phyloP scores from a whole-genome alignment of 2,329 filamentous ascomycete genomes.

The Colletotrichum cereale region DNA sequence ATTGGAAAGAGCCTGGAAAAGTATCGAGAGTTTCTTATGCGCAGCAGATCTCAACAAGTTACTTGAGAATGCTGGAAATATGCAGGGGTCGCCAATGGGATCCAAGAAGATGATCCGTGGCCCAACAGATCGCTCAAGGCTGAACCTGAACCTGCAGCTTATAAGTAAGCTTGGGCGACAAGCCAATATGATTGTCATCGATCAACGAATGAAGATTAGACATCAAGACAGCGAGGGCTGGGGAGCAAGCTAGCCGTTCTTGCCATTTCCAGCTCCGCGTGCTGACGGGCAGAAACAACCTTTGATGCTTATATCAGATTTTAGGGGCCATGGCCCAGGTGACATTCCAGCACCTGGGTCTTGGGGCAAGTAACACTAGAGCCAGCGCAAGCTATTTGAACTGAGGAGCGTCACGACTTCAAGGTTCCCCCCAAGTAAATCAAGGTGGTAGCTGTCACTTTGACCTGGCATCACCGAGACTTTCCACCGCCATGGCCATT shows the following conservation, averaged over 20 bases:
- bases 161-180: no score
- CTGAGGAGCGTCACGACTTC: background rate
- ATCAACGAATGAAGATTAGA: no score
- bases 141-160: background rate
- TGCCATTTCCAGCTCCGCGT: background rate
- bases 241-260: background rate
- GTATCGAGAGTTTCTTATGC: constrained; percentile 48
- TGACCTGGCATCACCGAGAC: background rate
- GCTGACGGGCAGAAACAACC: background rate
- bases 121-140: no score
- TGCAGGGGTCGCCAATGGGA: background rate
- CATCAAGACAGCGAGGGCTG: background rate
- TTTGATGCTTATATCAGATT: background rate
- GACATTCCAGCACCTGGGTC: background rate
- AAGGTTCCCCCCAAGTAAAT: background rate
- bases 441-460: background rate
- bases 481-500: constrained; percentile 17
- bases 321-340: background rate
- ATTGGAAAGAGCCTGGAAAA: constrained; percentile 55
- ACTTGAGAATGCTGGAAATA: background rate
- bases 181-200: background rate
- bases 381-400: background rate
- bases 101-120: background rate
- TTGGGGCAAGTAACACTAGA: background rate
- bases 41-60: background rate